These are phyloP conservation scores for Fusarium sp. DNA, from an alignment of 2,329 filamentous ascomycete genomes.

Conservation along the genomic window DNA sequence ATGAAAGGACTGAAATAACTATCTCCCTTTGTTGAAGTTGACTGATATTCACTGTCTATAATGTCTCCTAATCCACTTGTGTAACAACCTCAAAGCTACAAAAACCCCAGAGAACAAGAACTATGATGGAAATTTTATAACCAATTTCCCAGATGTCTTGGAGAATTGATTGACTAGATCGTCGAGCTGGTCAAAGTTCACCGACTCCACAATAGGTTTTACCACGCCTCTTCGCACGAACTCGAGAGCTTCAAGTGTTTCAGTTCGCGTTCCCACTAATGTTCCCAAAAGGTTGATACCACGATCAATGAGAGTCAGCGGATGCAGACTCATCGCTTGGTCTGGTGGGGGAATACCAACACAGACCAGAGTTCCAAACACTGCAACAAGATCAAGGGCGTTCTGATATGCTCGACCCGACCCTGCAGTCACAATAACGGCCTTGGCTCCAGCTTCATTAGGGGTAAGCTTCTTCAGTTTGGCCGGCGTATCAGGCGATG, in stretches of 20 bases:
- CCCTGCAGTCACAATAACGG: constrained; percentile 45
- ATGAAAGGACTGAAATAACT: fast-evolving
- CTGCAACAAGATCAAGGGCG: constrained; percentile 38
- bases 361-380: constrained; percentile 51
- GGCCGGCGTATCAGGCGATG: neutral
- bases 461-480: constrained; percentile 6
- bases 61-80: neutral
- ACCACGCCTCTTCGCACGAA: constrained; percentile 45
- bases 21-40: no score
- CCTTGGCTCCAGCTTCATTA: constrained; percentile 21
- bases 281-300: constrained; percentile 49
- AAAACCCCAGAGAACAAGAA: no score
- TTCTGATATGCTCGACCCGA: constrained; percentile 45
- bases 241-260: constrained; percentile 52
- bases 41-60: neutral
- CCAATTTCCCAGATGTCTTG: constrained; percentile 7
- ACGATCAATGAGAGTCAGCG: constrained; percentile 46
- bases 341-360: constrained; percentile 47
- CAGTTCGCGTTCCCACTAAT: constrained; percentile 47
- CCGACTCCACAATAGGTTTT: constrained; percentile 2
- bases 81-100: neutral
- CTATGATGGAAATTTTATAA: neutral
- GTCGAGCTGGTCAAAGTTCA: neutral
- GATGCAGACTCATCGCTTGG: constrained; percentile 43
- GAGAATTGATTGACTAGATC: neutral